These are phyloP conservation scores for Bombardia bombarda DNA, from an alignment of 495 filamentous ascomycete genomes.

Conservation along the genomic window DNA sequence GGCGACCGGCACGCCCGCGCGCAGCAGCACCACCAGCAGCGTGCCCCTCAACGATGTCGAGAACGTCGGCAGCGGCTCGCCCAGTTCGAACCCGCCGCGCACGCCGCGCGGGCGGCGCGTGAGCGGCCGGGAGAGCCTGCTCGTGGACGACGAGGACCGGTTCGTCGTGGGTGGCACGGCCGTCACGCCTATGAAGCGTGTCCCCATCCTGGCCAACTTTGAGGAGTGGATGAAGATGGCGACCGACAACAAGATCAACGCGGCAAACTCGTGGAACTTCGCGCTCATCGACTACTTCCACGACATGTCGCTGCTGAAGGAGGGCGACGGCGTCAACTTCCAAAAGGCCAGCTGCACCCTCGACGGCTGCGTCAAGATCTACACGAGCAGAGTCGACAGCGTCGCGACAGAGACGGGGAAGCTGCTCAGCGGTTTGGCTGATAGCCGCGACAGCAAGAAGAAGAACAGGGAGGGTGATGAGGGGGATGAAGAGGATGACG, in stretches of 20 bases:
- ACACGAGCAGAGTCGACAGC: slow-evolving; percentile 95
- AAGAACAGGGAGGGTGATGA: slow-evolving; percentile 52
- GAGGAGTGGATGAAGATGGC: slow-evolving; percentile 99
- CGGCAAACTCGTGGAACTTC: slow-evolving; percentile 98
- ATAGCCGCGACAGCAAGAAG: slow-evolving; percentile 74
- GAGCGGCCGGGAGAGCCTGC: slow-evolving; percentile 47
- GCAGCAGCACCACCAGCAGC: slow-evolving; percentile 55
- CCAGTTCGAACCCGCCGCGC: slow-evolving; percentile 55
- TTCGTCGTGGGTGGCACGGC: slow-evolving; percentile 55
- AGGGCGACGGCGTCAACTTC: slow-evolving; percentile 96
- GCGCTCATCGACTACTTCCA: slow-evolving; percentile 99
- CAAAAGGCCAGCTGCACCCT: slow-evolving; percentile 97
- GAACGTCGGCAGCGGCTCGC: slow-evolving; percentile 42
- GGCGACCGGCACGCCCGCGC: slow-evolving; percentile 64
- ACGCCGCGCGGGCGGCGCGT: slow-evolving; percentile 31
- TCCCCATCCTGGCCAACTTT: slow-evolving; percentile 93
- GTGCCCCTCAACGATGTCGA: slow-evolving; percentile 52
- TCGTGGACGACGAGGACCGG: slow-evolving; percentile 47
- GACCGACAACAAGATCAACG: slow-evolving; percentile 99
- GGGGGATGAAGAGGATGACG: slow-evolving; percentile 65
- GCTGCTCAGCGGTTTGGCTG: slow-evolving; percentile 86
- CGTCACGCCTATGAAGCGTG: slow-evolving; percentile 92
- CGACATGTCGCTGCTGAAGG: slow-evolving; percentile 94
- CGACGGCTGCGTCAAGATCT: slow-evolving; percentile 98
- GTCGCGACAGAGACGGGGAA: slow-evolving; percentile 97